Base-by-base conservation (phyloP, 495 filamentous ascomycete species). In the Podospora pseudopauciseta region DNA sequence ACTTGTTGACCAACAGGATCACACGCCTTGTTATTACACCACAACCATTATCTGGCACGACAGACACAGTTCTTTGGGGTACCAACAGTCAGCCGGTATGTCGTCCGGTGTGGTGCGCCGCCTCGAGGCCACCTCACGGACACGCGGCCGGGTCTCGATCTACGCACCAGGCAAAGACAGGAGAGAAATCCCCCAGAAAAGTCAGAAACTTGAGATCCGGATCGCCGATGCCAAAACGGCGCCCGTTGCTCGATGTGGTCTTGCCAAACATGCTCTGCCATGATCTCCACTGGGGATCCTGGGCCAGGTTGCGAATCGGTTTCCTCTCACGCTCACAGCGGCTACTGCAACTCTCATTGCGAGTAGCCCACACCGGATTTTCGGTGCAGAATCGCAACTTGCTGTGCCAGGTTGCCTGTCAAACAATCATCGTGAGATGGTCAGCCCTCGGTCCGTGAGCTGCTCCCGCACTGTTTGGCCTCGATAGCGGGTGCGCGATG, bases 261-360 rank as follows among this genome's bases (percentile, higher is more conserved):
- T 65, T 70, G 75, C 77, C 72, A 79, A 79, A 77, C 75, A 77
- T 74, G 68, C 69, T 75, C 72, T 70, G 67, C 71, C 76, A 67
- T 75, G 77, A 79, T 79, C 74, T 74, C 61, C 75, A 66, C 66
- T 61, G 70, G 63, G 60, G 62, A 54, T 67, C 59, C 71, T 64
- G 73, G 73, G 69, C 72, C 64, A 72, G 64, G 70, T 61, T 67
- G 70, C 28, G 23, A 62, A 27, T 59, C 26, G 56, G 61, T 58
- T 58, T 58, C 55, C 64, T 67, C 63, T 63, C 68, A 70, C 68
- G 71, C 59, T 59, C 71, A 70, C 68, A 27, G 60, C 60, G 59
- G 60, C 59, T 26, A 63, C 54, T 59, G 64, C 68, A 67, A 39
- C 60, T 27, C 59, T 1, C 23, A 61, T 18, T 23, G 23, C 34